These are phyloP conservation scores for Ascochyta viciae-villosae DNA, from an alignment of 2,329 filamentous ascomycete species.

Conservation along the genomic window DNA sequence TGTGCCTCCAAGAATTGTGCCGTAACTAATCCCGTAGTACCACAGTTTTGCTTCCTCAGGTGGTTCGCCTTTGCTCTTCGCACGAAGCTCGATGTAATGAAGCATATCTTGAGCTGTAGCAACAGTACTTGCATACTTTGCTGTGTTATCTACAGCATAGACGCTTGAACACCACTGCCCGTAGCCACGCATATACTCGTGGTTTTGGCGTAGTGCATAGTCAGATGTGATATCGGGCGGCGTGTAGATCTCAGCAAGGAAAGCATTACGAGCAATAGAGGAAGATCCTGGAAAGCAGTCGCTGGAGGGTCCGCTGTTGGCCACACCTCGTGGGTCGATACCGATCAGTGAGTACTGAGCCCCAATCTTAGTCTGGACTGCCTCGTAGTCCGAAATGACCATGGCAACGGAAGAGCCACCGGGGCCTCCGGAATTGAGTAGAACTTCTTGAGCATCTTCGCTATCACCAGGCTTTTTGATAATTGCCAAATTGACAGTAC, in stretches of 20 bases:
- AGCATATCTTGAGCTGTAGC: conserved; percentile 43
- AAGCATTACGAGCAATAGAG: conserved; percentile 8
- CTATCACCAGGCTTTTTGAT: conserved; percentile 22
- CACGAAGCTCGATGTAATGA: conserved; percentile 32
- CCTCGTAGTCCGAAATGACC: conserved; percentile 3
- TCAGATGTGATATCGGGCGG: conserved; percentile 11
- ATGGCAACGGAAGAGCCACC: conserved; percentile 41
- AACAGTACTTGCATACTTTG: conserved; percentile 40
- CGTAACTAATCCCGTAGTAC: conserved; percentile 55
- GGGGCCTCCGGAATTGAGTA: conserved; percentile 32
- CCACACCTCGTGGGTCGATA: conserved; percentile 42
- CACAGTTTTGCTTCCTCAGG: conserved; percentile 44
- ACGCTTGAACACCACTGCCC: conserved; percentile 30
- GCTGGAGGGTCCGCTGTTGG: conserved; percentile 18
- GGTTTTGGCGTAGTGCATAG: conserved; percentile 19
- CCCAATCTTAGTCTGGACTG: conserved; percentile 6
- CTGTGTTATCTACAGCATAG: conserved; percentile 27
- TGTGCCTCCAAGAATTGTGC: conserved; percentile 55
- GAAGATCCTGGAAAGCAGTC: conserved; percentile 21
- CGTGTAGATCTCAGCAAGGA: conserved; percentile 5
- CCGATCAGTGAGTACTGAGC: conserved; percentile 45
- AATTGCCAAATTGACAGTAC: conserved; percentile 22
- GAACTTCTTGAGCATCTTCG: conserved; percentile 22
- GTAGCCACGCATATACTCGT: conserved; percentile 14
- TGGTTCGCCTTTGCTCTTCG: conserved; percentile 21